Percentiles rank a stretch among this genome's conserved stretches.
These are phyloP conservation scores for Cryptococcus floricola DNA, from an alignment of 1,284 basidiomycete species.

Conservation along the genomic window DNA sequence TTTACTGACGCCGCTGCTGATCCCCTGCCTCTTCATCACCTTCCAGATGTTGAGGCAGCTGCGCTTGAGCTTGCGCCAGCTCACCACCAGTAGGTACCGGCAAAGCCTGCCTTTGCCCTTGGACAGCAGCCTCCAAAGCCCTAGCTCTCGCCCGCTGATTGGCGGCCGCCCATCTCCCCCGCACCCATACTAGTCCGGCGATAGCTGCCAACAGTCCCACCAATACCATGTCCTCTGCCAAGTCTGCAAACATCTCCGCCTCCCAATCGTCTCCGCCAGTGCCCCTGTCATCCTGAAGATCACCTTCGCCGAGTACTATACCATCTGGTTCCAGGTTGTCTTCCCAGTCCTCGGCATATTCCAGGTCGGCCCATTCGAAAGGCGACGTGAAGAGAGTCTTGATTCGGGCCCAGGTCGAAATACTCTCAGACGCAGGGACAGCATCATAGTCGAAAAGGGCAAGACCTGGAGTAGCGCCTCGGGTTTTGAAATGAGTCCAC, in stretches of 20 bases:
- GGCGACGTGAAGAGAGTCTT: conserved; percentile 28
- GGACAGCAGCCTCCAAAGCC: conserved; percentile 10
- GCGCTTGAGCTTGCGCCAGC: too few relatives aligned
- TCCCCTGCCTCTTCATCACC: too few relatives aligned
- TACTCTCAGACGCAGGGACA: conserved; percentile 10
- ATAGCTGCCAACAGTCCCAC: conserved; percentile 22
- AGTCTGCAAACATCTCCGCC: conserved; percentile 19
- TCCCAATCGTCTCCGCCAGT: conserved; percentile 3
- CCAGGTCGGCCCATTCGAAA: conserved; percentile 3
- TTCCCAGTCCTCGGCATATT: conserved; percentile 11
- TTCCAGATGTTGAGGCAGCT: too few relatives aligned
- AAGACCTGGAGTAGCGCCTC: conserved; percentile 40
- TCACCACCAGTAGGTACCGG: too few relatives aligned
- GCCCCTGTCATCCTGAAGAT: neutral
- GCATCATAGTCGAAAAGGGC: conserved; percentile 29
- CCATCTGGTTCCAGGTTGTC: conserved; percentile 19
- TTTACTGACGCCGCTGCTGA: too few relatives aligned
- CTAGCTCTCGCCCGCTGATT: conserved; percentile 2
- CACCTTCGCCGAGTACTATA: conserved; percentile 16
- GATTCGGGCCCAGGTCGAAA: conserved; percentile 28
- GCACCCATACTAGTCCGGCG: conserved; percentile 23
- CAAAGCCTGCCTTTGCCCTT: neutral
- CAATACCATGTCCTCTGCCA: conserved; percentile 33
- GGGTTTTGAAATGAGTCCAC: conserved; percentile 39
- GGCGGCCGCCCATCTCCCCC: conserved; percentile 20